Evolutionary conservation across 139 green algal genomes (phyloP).

Genomic region (Deuterostichococcus epilithicus): DNA sequence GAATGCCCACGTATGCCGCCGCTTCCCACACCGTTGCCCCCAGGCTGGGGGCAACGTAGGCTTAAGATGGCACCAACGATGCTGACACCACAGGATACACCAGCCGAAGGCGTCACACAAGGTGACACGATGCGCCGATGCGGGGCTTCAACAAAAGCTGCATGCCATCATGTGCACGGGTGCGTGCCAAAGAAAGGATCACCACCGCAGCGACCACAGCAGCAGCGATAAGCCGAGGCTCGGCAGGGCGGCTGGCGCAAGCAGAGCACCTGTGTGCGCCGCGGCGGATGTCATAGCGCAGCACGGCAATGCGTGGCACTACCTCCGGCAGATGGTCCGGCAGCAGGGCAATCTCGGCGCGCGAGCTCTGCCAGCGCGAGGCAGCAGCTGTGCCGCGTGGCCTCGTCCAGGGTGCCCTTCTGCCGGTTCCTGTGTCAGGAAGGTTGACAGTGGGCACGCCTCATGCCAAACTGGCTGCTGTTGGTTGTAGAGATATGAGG

Average conservation of each 20-base stretch:
- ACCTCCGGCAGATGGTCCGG: conserved; percentile 54
- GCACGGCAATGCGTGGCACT: conserved; percentile 57
- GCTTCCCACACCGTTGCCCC: conserved; percentile 93
- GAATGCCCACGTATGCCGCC: conserved; percentile 92
- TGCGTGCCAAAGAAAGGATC: too few species aligned
- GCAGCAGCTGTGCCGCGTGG: conserved; percentile 93
- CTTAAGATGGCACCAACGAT: too few species aligned
- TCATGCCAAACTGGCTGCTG: too few species aligned
- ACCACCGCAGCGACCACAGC: background rate
- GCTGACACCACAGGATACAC: background rate
- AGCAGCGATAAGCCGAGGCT: background rate
- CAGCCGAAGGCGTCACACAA: background rate
- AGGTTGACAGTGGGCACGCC: too few species aligned
- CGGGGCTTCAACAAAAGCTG: too few species aligned
- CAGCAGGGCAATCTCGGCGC: conserved; percentile 80
- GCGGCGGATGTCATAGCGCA: conserved; percentile 88
- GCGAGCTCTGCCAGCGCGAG: conserved; percentile 94
- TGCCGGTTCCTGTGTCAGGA: conserved; percentile 56
- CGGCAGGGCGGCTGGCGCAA: too few species aligned
- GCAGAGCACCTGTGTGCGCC: conserved; percentile 75
- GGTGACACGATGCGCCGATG: background rate
- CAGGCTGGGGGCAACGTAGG: conserved; percentile 43
- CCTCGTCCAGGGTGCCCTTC: conserved; percentile 67
- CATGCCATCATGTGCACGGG: too few species aligned
- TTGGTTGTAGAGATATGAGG: too few species aligned